Evolutionary conservation across 441 rosid genomes (phyloP), one percentile per base, ranked within the genome.

Genomic region (Bocquillonia castaneifolia): DNA sequence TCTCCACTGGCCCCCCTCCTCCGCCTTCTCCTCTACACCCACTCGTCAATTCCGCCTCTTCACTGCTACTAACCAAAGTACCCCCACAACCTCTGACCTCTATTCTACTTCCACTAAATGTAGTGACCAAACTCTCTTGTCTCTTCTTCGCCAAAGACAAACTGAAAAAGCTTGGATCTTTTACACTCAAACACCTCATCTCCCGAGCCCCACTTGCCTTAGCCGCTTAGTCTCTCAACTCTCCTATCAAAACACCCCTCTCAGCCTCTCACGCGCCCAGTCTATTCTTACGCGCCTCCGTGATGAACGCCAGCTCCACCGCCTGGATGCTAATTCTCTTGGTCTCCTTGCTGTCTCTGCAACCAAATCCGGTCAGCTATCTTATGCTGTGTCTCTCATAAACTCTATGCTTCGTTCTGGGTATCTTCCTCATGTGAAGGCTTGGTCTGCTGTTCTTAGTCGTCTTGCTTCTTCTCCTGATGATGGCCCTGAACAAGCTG

Each of bases 221-320:
- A 89, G 96, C 87, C 96, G 97, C 70, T 82, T 93, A 60, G 86
- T 93, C 50, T 86, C 97, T 37, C 97, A 93, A 63, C 83, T 93
- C 51, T 83, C 94, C 39, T 81, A 87, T 67, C 90, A 77, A 48
- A 80, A 82, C 47, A 84, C 85, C 28, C 78, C 79, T 3, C 76
- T 76, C 1, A 72, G 85, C 57, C 89, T 91, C 72, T 44, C 81
- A 3, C 92, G 98, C 52, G 98, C 98, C 1, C 94, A 86, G 69
- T 86, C 98, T 39, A 77, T 93, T 57, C 82, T 93, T 85, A 78
- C 96, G 73, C 96, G 97, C 85, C 97, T 93, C 83, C 96, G 94
- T 72, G 68, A 84, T 70, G 91, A 85, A 6, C 85, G 84, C 64
- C 93, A 84, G 74, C 97, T 93, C 62, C 96, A 88, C 79, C 97